Evolutionary conservation across 305 asterid species (phyloP), one percentile per base, ranked within the genome.

Genomic region (Fraxinus albicans): DNA sequence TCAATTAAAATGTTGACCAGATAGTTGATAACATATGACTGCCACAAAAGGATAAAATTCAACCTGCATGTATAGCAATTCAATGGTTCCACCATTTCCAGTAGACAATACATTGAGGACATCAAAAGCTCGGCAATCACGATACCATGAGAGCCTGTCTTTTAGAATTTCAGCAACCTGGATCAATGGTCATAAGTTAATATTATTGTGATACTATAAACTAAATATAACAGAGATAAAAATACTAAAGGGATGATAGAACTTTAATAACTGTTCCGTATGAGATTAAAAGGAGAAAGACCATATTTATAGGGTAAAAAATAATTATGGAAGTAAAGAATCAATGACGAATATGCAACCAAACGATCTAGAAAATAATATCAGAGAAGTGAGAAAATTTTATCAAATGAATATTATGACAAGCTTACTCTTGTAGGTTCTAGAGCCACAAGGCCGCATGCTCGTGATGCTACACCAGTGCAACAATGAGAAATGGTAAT

Each of bases 141-240:
- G 98, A 85, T 88, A 93, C 99, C 99, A 97, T 44, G 97, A 92
- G 6, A 97, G 97, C 50, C 96, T 91, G 88, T 97, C 98, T 88
- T 95, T 97, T 34, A 97, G 97, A 89, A 97, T 92, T 83, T 97
- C 98, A 50, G 98, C 97, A 50, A 97, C 98, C 98, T 96, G 86
- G 81, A 65, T 40, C 38, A 60, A 70, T 36, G 40, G 77, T 47
- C 72, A 36, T 21, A 27, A 23, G 12, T 76, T 73, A 50, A 13
- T 1, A 67, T 78, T 35, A 67, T 12, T 31, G 13, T 23, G 0
- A 75, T 58, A 31, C 76, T 6, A 70, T 13, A 29, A 70, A 29
- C 9, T 29, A 31, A 70, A 70, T 70, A 31, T 15, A 29, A 31
- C 31, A 70, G 4, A 70, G 42, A 55, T 0, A 70, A 19, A 21